A percentile compares a stretch with the other conserved stretches of the same genome.
Conservation (phyloP, 805 yeast species). For the Saturnispora serradocipensis region DNA sequence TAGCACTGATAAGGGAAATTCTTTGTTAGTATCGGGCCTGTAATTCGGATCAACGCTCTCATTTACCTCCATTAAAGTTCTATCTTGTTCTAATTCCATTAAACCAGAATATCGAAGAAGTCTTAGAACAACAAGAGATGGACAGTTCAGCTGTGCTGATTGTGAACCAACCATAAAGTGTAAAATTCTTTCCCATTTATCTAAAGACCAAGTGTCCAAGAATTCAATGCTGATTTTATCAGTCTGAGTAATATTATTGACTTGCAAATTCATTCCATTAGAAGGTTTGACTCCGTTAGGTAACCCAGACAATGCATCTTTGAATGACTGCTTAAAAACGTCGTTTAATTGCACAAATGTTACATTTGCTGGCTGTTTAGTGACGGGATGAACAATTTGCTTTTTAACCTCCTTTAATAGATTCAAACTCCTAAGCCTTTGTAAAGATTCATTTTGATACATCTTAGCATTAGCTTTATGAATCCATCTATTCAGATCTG, state of each 20-base stretch:
- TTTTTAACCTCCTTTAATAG: slow-evolving; percentile 49
- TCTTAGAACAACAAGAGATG: slow-evolving; percentile 74
- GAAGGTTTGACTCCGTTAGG: slow-evolving; percentile 8
- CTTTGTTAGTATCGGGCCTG: slow-evolving; percentile 14
- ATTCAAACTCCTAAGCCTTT: slow-evolving; percentile 67
- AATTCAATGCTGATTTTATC: slow-evolving; percentile 48
- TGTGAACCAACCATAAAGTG: slow-evolving; percentile 98
- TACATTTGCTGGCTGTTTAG: slow-evolving; percentile 25
- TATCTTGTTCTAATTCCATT: slow-evolving; percentile 57
- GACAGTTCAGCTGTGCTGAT: slow-evolving; percentile 39
- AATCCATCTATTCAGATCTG: slow-evolving; percentile 70
- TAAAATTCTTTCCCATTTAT: slow-evolving; percentile 88
- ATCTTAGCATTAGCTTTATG: slow-evolving; percentile 33
- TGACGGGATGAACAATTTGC: slow-evolving; percentile 28
- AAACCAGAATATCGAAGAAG: slow-evolving; percentile 72
- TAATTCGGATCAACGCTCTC: slow-evolving; percentile 15
- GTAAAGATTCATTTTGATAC: slow-evolving; percentile 66
- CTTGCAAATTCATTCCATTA: neutral
- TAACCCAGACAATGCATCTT: slow-evolving; percentile 73
- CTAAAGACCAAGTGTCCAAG: slow-evolving; percentile 71
- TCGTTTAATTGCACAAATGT: slow-evolving; percentile 48
- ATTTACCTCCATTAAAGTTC: slow-evolving; percentile 20
- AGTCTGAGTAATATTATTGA: slow-evolving; percentile 5
- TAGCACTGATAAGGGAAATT: slow-evolving; percentile 15
- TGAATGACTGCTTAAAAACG: slow-evolving; percentile 64